Conservation (phyloP, 345 rosid genomes). For the Camelina laxa region DNA sequence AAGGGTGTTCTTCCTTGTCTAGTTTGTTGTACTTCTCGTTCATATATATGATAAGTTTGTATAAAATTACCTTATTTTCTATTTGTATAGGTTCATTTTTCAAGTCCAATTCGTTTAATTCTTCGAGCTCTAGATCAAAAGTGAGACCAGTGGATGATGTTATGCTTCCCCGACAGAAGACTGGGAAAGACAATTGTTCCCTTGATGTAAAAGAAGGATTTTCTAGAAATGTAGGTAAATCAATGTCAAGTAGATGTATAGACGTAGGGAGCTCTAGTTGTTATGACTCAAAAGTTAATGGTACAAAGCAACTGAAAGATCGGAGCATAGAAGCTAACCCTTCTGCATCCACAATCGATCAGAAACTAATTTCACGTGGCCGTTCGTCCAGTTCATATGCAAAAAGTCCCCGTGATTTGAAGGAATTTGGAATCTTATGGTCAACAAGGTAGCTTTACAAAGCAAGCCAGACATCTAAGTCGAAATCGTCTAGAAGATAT, state of each 20-base stretch:
- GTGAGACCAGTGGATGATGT: slow-evolving; percentile 72
- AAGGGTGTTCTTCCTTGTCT: slow-evolving; percentile 25
- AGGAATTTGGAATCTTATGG: slow-evolving; percentile 65
- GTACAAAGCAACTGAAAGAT: slow-evolving; percentile 63
- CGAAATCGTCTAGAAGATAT: slow-evolving; percentile 61
- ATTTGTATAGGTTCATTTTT: slow-evolving; percentile 62
- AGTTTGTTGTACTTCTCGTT: slow-evolving; percentile 15
- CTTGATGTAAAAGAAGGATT: slow-evolving; percentile 61
- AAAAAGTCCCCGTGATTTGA: slow-evolving; percentile 56
- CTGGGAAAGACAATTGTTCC: slow-evolving; percentile 49
- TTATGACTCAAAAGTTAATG: slow-evolving; percentile 67
- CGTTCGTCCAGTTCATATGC: slow-evolving; percentile 51
- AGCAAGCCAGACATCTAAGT: slow-evolving; percentile 54
- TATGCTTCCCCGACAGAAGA: slow-evolving; percentile 59
- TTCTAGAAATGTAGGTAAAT: slow-evolving; percentile 60
- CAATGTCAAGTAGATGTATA: slow-evolving; percentile 66
- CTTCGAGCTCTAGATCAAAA: slow-evolving; percentile 63
- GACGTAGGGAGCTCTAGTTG: slow-evolving; percentile 53
- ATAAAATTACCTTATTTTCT: slow-evolving; percentile 28
- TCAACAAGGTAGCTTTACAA: slow-evolving; percentile 54
- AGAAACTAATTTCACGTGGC: slow-evolving; percentile 60
- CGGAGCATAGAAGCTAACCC: slow-evolving; percentile 49
- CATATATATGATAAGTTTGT: slow-evolving; percentile 13
- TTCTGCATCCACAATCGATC: slow-evolving; percentile 58
- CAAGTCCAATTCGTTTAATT: slow-evolving; percentile 78